These are phyloP conservation scores for Calendula officinalis DNA, from an alignment of 129 eudicot genomes.

Conservation along the genomic window DNA sequence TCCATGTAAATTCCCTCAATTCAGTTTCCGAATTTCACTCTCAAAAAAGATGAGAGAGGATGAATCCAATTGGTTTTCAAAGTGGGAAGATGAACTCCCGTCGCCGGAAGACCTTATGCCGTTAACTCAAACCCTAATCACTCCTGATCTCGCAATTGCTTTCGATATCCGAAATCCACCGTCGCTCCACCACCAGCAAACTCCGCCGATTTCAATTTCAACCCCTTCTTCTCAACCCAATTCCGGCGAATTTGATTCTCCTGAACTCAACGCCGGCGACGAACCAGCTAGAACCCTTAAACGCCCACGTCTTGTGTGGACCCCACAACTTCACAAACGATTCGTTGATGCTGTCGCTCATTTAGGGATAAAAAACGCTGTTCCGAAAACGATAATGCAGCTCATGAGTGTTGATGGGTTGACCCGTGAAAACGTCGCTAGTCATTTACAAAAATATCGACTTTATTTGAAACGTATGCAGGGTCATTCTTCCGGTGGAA, in stretches of 20 bases:
- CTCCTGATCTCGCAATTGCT: conserved; percentile 78
- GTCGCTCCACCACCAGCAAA: conserved; percentile 23
- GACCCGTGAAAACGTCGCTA: conserved; percentile 90
- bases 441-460: conserved; percentile 85
- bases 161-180: conserved; percentile 52
- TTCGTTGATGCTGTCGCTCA: conserved; percentile 96
- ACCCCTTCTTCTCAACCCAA: conserved; percentile 38
- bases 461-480: conserved; percentile 92
- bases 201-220: conserved; percentile 25
- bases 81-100: conserved; percentile 80
- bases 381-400: conserved; percentile 97
- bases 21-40: not conserved
- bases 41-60: conserved; percentile 59
- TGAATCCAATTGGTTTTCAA: conserved; percentile 87
- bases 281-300: conserved; percentile 90
- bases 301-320: conserved; percentile 95
- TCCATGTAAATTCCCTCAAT: conserved; percentile 22
- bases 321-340: conserved; percentile 90
- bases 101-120: conserved; percentile 76
- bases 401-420: conserved; percentile 95
- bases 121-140: conserved; percentile 69
- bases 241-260: conserved; percentile 68
- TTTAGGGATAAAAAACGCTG: conserved; percentile 90
- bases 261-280: conserved; percentile 61
- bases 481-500: conserved; percentile 49